Evolutionary conservation across 2,329 filamentous ascomycete species (phyloP).

Genomic region (Phialophora macrospora): DNA sequence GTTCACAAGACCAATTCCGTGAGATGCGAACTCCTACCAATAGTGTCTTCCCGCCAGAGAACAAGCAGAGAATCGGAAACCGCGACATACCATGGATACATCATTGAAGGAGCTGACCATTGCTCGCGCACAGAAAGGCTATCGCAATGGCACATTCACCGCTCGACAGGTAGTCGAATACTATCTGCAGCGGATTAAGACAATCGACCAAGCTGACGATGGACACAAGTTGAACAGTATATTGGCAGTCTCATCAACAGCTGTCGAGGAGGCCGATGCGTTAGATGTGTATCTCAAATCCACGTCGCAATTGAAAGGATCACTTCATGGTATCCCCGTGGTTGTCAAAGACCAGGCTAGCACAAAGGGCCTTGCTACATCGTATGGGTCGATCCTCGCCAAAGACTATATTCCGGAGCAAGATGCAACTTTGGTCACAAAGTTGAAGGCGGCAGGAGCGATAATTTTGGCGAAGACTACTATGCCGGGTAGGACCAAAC

Average conservation of each 20-base stretch:
- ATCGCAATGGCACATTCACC: constrained; percentile 18
- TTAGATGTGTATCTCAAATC: constrained; percentile 52
- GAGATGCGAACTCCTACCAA: background rate
- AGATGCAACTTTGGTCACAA: constrained; percentile 57
- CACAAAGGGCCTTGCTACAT: constrained; percentile 61
- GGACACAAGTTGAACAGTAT: constrained; percentile 27
- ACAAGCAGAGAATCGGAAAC: background rate
- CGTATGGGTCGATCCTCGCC: constrained; percentile 59
- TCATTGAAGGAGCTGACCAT: constrained; percentile 22
- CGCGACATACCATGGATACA: background rate
- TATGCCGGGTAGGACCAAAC: constrained; percentile 41
- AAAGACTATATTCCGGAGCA: constrained; percentile 48
- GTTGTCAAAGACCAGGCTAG: constrained; percentile 68
- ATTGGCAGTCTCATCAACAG: constrained; percentile 54
- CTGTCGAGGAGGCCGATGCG: constrained; percentile 53
- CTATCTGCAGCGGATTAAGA: constrained; percentile 25
- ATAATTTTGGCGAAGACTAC: constrained; percentile 61
- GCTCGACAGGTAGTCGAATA: constrained; percentile 25
- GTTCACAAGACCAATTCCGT: background rate
- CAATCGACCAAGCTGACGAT: constrained; percentile 16
- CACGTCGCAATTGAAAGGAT: constrained; percentile 46
- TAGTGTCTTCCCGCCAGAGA: background rate
- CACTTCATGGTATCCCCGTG: constrained; percentile 60
- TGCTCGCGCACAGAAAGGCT: constrained; percentile 23
- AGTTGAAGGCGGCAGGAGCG: constrained; percentile 57